These are phyloP conservation scores for Ustilago hordei DNA, from an alignment of 1,284 basidiomycete genomes.

Conservation along the genomic window DNA sequence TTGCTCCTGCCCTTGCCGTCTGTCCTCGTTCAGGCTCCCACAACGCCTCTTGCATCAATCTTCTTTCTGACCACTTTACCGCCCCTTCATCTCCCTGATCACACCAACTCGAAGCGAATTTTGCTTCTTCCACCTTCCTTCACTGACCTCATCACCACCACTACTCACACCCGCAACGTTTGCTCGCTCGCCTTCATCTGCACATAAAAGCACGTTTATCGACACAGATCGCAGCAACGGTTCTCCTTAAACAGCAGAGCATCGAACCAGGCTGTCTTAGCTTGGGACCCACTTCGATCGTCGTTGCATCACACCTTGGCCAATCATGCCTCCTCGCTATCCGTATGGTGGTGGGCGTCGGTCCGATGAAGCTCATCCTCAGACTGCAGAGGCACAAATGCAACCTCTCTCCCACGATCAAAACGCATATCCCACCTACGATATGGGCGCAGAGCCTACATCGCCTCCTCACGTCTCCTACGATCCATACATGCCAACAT, in stretches of 20 bases:
- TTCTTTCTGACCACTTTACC: not conserved
- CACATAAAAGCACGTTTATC: not conserved
- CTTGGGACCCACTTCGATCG: constrained; percentile 26
- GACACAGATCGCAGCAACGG: not conserved
- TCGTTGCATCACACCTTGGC: not conserved
- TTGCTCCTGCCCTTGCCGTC: not conserved
- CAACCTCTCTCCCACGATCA: constrained; percentile 26
- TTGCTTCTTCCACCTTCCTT: constrained; percentile 2
- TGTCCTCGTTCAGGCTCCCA: constrained; percentile 6
- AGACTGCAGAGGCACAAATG: constrained; percentile 22
- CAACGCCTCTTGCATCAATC: not conserved
- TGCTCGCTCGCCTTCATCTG: constrained; percentile 8
- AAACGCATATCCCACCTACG: constrained; percentile 53
- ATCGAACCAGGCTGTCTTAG: not conserved
- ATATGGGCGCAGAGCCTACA: constrained; percentile 40
- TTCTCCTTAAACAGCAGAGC: not conserved
- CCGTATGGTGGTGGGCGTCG: constrained; percentile 32
- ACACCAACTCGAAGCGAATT: not conserved
- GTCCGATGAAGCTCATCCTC: constrained; percentile 29
- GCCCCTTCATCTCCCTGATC: not conserved
- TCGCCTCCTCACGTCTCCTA: constrained; percentile 39
- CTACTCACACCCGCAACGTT: not conserved
- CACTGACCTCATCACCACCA: not conserved
- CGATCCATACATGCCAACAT: constrained; percentile 43
- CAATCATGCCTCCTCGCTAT: constrained; percentile 42